Evolutionary conservation across 2,329 filamentous ascomycete species (phyloP).

Genomic region (Fusarium sp.): DNA sequence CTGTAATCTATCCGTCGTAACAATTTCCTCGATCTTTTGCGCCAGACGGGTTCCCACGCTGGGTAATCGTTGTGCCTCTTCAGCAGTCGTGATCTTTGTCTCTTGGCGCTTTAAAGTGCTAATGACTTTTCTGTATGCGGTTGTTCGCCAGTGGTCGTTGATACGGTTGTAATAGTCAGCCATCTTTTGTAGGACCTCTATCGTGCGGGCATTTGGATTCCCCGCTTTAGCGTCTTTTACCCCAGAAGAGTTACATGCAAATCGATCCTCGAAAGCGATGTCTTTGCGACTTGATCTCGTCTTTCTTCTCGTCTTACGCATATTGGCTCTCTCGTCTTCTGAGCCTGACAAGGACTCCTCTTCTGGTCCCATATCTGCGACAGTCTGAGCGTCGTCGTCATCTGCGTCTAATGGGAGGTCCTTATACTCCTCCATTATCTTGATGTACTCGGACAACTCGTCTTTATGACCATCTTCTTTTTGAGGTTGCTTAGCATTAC

Average conservation of each 20-base stretch:
- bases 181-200: conserved; percentile 83
- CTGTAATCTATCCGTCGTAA: conserved; percentile 75
- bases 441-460: conserved; percentile 72
- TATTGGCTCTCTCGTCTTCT: conserved; percentile 36
- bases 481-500: neutral
- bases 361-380: conserved; percentile 25
- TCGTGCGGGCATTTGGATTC: conserved; percentile 80
- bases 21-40: conserved; percentile 90
- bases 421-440: conserved; percentile 68
- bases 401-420: conserved; percentile 67
- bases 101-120: conserved; percentile 75
- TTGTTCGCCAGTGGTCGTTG: conserved; percentile 80
- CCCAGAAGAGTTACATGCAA: conserved; percentile 66
- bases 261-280: conserved; percentile 59
- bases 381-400: conserved; percentile 57
- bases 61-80: conserved; percentile 74
- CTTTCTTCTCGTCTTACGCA: conserved; percentile 33
- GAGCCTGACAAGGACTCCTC: conserved; percentile 33
- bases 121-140: conserved; percentile 82
- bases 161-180: conserved; percentile 78
- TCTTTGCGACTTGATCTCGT: conserved; percentile 44
- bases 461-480: conserved; percentile 52
- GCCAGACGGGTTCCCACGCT: conserved; percentile 79
- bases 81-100: conserved; percentile 71
- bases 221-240: conserved; percentile 54